phyloP scores from a whole-genome alignment of 208 protist genomes.

The Perkinsela sp. region DNA sequence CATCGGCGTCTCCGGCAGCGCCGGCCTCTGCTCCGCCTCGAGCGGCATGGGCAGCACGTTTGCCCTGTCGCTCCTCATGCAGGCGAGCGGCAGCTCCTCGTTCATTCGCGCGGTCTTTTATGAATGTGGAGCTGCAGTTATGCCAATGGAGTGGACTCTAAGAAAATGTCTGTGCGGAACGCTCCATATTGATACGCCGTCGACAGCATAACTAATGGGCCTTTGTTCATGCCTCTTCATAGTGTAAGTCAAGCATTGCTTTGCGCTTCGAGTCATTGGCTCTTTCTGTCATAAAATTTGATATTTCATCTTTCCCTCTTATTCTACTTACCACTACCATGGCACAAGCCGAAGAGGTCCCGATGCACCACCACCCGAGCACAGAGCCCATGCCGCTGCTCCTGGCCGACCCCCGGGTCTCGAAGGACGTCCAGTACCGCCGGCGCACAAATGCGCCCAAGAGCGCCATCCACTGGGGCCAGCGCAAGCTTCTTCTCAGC shows the following conservation, averaged over 20 bases:
- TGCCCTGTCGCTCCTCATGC: background rate
- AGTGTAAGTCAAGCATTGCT: too few species aligned
- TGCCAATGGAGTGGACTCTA: background rate
- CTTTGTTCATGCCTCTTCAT: too few species aligned
- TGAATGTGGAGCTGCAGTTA: background rate
- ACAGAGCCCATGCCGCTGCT: background rate
- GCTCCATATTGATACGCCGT: too few species aligned
- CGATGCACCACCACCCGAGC: background rate
- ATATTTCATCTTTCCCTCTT: too few species aligned
- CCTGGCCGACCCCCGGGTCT: background rate
- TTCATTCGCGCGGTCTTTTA: background rate
- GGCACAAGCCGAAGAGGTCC: too few species aligned
- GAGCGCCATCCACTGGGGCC: conserved; percentile 74
- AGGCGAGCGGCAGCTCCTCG: background rate
- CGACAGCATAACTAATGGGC: too few species aligned
- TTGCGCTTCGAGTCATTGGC: too few species aligned
- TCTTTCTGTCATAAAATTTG: too few species aligned
- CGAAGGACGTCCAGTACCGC: conserved; percentile 14
- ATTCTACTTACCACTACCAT: too few species aligned
- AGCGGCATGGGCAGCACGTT: background rate
- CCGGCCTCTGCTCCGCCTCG: background rate
- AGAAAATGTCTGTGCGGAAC: too few species aligned
- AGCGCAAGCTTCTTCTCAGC: conserved; percentile 75
- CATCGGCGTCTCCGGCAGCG: background rate
- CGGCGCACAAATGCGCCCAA: conserved; percentile 49